Evolutionary conservation across 495 filamentous ascomycete species (phyloP), one percentile per base, ranked within the genome.

Genomic region (Xylaria flabelliformis): DNA sequence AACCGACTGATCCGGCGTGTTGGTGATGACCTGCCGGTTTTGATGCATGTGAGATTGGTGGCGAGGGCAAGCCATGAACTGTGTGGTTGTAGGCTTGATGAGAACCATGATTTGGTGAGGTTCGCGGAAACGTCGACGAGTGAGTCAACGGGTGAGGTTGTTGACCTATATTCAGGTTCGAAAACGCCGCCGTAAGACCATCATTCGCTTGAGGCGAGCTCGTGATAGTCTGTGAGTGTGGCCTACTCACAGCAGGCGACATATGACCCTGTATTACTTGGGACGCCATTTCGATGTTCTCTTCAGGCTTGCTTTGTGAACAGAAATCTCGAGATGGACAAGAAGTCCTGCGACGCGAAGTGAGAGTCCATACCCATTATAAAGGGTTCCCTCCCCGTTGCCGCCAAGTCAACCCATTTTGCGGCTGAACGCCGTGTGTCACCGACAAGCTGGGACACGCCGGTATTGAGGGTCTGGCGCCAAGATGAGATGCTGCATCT

Each of bases 371-470:
- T 15, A 7, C 36, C 13, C 13, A 56, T 67, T 67, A 67, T 67
- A 67, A 67, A 56, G 65, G 34, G 65, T 4, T 42, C 50, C 19
- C 65, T 62, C 67, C 56, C n/a, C 42, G 26, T 51, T 29, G 56
- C 42, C 19, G 56, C n/a, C 55, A 24, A 26, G 13, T 70, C 26
- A 46, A 2, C 42, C 55, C 24, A 26, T 41, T 5, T 53, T 70
- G 67, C 67, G 67, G 67, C 67, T 70, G 67, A 70, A 51, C 0
- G 29, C 5, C 36, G 29, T 62, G 67, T 36, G 56, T 24, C 67
- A 61, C 56, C 42, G 39, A 32, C 26, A 19, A 32, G 19, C 42
- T 59, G 53, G 50, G 36, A 59, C 19, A 29, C 13, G 63, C 39
- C 17, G n/a, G 13, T 67, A 42, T 41, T 15, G 64, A 48, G 24